A percentile compares a stretch with the other conserved stretches of the same genome.
phyloP scores from a whole-genome alignment of 257 asterid species.

The Solanum lycopersicoides region DNA sequence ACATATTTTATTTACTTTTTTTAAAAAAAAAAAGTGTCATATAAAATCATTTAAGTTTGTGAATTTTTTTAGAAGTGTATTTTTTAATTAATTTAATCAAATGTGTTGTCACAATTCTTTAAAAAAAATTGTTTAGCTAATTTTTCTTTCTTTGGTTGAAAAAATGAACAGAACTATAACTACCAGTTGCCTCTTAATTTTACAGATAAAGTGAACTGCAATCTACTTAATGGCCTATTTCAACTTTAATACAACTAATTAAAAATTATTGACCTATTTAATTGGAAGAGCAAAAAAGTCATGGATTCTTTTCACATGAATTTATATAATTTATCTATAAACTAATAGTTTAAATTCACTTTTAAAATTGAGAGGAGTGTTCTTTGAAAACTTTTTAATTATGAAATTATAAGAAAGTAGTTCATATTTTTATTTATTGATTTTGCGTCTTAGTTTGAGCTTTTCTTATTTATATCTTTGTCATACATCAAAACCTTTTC shows the following conservation, averaged over 20 bases:
- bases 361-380: background rate
- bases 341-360: background rate
- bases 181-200: background rate
- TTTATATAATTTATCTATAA: background rate
- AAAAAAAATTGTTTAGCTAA: background rate
- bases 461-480: background rate
- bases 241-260: background rate
- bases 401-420: background rate
- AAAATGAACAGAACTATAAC: background rate
- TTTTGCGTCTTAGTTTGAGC: background rate
- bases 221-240: background rate
- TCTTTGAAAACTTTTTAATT: background rate
- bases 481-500: background rate
- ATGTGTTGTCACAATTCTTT: background rate
- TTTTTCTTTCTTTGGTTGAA: background rate
- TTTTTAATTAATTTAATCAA: background rate
- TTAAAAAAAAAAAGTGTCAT: background rate
- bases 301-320: background rate
- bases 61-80: background rate
- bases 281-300: background rate
- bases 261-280: background rate
- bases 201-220: background rate
- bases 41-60: too few species aligned
- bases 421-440: background rate
- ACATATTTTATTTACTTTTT: background rate